Percentiles rank a stretch among this genome's conserved stretches.
Conservation (phyloP, 164 flowering plant species). For the Nelumbo lutea region DNA sequence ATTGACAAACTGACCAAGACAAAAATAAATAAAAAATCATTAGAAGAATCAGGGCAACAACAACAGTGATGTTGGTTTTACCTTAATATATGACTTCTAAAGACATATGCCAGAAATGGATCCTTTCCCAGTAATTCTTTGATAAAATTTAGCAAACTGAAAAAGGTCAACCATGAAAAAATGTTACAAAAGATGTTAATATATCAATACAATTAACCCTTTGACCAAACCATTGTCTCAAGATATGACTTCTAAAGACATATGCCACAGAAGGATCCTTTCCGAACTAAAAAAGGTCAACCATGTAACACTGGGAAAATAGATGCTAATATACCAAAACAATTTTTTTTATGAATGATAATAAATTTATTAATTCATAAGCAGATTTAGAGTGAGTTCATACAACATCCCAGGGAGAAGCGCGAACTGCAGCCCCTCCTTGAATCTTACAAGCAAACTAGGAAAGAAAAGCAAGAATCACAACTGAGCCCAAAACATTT, state of each 20-base stretch:
- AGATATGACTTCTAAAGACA: constrained; percentile 40
- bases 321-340: neutral
- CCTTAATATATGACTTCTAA: constrained; percentile 56
- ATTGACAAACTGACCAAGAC: constrained; percentile 4
- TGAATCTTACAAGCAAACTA: no score
- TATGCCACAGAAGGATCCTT: constrained; percentile 41
- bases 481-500: no score
- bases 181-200: neutral
- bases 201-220: no score
- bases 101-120: constrained; percentile 29
- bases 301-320: neutral
- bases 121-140: constrained; percentile 52
- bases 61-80: constrained; percentile 17
- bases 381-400: no score
- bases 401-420: no score
- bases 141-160: constrained; percentile 66
- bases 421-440: no score
- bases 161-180: constrained; percentile 11
- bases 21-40: neutral
- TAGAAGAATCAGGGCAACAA: neutral
- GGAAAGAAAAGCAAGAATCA: no score
- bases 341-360: no score
- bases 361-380: no score
- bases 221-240: constrained; percentile 39
- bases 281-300: constrained; percentile 43